Evolutionary conservation across 2,329 filamentous ascomycete species (phyloP).

Genomic region (Sporothrix humicola): DNA sequence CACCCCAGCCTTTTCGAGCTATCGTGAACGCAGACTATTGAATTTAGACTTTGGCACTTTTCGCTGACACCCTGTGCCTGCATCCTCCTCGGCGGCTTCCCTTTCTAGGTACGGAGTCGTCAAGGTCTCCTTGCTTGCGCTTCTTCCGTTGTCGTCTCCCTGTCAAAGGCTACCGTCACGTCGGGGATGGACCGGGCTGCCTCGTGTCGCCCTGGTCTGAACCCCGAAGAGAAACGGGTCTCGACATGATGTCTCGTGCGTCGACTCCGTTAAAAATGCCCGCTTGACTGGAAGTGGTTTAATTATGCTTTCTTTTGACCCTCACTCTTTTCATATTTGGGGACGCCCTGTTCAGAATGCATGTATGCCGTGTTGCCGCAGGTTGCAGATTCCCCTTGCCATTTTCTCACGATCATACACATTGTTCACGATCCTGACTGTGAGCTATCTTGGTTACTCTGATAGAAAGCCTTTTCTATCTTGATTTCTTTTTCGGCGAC

Average conservation of each 20-base stretch:
- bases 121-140: background rate
- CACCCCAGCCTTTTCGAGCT: background rate
- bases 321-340: background rate
- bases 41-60: background rate
- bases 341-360: background rate
- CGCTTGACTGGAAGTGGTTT: background rate
- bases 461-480: background rate
- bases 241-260: no score
- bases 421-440: background rate
- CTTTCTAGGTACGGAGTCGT: background rate
- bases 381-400: background rate
- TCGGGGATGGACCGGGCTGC: background rate
- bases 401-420: background rate
- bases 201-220: background rate
- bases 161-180: background rate
- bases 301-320: background rate
- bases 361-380: background rate
- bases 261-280: background rate
- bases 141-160: background rate
- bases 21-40: background rate
- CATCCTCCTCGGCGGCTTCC: background rate
- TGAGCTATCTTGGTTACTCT: background rate
- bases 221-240: no score
- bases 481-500: background rate
- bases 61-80: background rate